phyloP scores from a whole-genome alignment of 2,329 filamentous ascomycete species.

The Colletotrichum simmondsii region DNA sequence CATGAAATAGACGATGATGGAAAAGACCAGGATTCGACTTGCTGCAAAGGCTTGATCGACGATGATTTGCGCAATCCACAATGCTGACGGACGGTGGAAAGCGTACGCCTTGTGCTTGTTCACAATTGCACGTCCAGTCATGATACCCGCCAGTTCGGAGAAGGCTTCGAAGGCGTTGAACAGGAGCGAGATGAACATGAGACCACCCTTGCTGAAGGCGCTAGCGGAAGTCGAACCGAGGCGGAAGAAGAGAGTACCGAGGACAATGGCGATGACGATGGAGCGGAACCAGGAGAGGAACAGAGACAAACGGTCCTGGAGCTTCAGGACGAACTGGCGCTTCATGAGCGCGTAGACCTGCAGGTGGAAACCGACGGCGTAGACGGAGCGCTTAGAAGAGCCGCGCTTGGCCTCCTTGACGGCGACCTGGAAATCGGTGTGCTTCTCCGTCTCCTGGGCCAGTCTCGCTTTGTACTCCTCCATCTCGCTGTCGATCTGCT shows the following conservation, averaged over 20 bases:
- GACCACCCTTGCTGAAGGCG: constrained; percentile 84
- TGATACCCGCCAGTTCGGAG: constrained; percentile 78
- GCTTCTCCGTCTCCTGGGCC: constrained; percentile 71
- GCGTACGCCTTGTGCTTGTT: constrained; percentile 88
- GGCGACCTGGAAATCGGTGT: constrained; percentile 81
- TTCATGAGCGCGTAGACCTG: constrained; percentile 88
- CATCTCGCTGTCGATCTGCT: constrained; percentile 73
- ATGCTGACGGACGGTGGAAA: constrained; percentile 82
- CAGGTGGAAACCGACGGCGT: constrained; percentile 83
- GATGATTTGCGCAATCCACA: constrained; percentile 86
- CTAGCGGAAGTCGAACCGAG: constrained; percentile 73
- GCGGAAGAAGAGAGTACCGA: constrained; percentile 83
- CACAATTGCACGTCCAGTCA: constrained; percentile 80
- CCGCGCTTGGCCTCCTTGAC: constrained; percentile 83
- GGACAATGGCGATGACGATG: constrained; percentile 80
- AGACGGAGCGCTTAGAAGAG: constrained; percentile 79
- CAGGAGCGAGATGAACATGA: constrained; percentile 82
- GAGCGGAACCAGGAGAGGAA: constrained; percentile 75
- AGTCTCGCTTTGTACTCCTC: constrained; percentile 73
- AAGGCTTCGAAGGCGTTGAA: constrained; percentile 93
- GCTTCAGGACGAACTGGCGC: constrained; percentile 85
- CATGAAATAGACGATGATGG: constrained; percentile 84
- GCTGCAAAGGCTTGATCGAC: constrained; percentile 81
- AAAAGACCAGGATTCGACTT: constrained; percentile 77
- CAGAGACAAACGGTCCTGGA: constrained; percentile 85